Evolutionary conservation across 1,139 yeast genomes (phyloP), one percentile per base, ranked within the genome.

Genomic region (Meyerozyma elateridarum): DNA sequence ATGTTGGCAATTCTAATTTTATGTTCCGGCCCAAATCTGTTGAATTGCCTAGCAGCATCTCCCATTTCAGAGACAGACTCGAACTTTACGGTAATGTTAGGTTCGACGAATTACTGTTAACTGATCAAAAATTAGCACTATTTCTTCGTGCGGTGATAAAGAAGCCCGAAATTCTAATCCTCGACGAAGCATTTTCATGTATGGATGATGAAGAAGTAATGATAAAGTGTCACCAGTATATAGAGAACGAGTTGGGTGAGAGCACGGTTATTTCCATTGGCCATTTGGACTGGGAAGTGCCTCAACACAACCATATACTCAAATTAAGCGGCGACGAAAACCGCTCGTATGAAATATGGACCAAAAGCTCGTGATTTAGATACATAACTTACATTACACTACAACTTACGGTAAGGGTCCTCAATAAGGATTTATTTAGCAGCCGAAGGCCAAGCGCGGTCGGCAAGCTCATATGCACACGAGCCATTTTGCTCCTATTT

Each of bases 181-280:
- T 91, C 3, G 98, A 91, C 52, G 98, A 91, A 59, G 95, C 97
- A 0, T 79, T 91, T 41, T 84, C 95, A 11, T 93, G 91, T 19
- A 85, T 89, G 93, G 87, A 83, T 31, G 81, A 77, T 36, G 72
- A 52, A 21, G 40, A 61, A 19, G 66, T 79, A 25, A 71, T 88
- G 54, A 62, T 65, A 15, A 65, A 65, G 38, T 88, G 96, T 42
- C 88, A 85, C 48, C 61, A 64, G 11, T 51, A 81, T n/a, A 62
- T 88, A 11, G 70, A 75, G 27, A 22, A 44, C 2, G 55, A 67
- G 15, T 76, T 82, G 66, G 37, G 44, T 8, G 68, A 73, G 4
- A 82, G 89, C 2, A 79, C 94, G 0, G 77, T 82, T 5, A 64
- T 89, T 29, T 66, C 81, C 1, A 84, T 89, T 25, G 95, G 95